Percentiles rank a stretch among this genome's conserved stretches.
Evolutionary conservation across 441 rosid genomes (phyloP).

Genomic region (Isatis lusitanica): DNA sequence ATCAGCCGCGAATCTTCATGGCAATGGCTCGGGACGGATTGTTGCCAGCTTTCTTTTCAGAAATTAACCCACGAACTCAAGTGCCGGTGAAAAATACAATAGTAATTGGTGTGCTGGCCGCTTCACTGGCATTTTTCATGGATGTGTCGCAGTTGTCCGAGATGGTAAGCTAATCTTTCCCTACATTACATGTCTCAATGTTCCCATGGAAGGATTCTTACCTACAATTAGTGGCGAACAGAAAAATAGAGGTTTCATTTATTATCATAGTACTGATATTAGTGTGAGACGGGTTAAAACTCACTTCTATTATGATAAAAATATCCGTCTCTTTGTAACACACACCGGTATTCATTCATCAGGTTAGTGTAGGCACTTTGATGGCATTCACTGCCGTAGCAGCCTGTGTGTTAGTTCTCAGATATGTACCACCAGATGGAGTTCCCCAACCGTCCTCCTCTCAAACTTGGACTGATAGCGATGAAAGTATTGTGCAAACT

Average conservation of each 20-base stretch:
- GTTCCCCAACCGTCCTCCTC: conserved; percentile 64
- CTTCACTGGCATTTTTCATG: conserved; percentile 76
- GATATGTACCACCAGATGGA: conserved; percentile 81
- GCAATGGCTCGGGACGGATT: conserved; percentile 96
- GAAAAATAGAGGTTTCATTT: conserved; percentile 10
- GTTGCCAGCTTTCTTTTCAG: conserved; percentile 79
- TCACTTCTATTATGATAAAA: not conserved
- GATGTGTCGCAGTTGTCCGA: conserved; percentile 86
- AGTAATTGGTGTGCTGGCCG: conserved; percentile 61
- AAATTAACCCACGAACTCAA: conserved; percentile 61
- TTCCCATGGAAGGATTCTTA: not conserved
- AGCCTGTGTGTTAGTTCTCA: conserved; percentile 67
- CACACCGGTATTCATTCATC: conserved; percentile 28
- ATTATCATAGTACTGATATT: conserved; percentile 4
- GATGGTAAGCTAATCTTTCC: conserved; percentile 56
- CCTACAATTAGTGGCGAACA: conserved; percentile 12
- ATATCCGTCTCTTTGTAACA: conserved; percentile 16
- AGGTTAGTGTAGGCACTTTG: conserved; percentile 92
- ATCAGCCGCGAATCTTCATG: conserved; percentile 85
- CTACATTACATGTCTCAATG: not conserved
- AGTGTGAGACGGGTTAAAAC: conserved; percentile 1
- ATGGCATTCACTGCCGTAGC: conserved; percentile 88
- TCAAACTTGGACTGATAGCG: conserved; percentile 44
- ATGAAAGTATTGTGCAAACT: conserved; percentile 34
- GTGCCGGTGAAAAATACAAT: conserved; percentile 86